Base-by-base conservation (phyloP, 805 yeast genomes). In the Tetrapisispora nanseiensis region DNA sequence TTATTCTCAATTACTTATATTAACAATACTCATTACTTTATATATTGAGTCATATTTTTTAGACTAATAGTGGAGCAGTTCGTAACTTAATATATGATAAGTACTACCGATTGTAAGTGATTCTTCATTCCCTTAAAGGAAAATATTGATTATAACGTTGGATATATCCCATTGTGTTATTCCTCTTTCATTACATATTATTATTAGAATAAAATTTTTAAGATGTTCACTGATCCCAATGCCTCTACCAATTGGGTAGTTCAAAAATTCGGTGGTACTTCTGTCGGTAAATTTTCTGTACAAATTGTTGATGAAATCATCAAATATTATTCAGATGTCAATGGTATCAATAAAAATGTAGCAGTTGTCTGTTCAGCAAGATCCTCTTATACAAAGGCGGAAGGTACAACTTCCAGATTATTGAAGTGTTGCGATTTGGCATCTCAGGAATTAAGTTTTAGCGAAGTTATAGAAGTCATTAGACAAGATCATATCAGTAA, bases 331-430 rank as follows among this genome's bases (percentile, higher is more conserved):
- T 35, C 38, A 20, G 22, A 16, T 16, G 33, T 33, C 7, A 13
- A 27, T 10, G 44, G 41, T 22, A 65, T 67, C 37, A 38, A 49
- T 23, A 72, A 71, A 50, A 72, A 81, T 42, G 95, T 89, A 13
- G 97, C 95, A 2, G 94, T 90, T 20, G 98, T 92, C 3, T 92
- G 98, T 62, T 83, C 95, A 27, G 98, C 98, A 3, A 75, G 98
- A 51, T 86, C 96, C 12, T 79, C 95, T 1, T 74, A 83, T 47
- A 82, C 95, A 31, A 92, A 92, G 59, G 78, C 86, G 19, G 96
- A 90, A 61, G 98, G 98, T 40, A 92, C 98, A 35, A 92, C 98
- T 5, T 82, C 95, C 3, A 68, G 97, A 50, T 70, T 92, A 20
- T 63, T 92, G 32, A 65, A 72, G 33, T 85, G 97, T n/a, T 90